These are phyloP conservation scores for Hemileia vastatrix DNA, from an alignment of 1,284 basidiomycete genomes.

Conservation along the genomic window DNA sequence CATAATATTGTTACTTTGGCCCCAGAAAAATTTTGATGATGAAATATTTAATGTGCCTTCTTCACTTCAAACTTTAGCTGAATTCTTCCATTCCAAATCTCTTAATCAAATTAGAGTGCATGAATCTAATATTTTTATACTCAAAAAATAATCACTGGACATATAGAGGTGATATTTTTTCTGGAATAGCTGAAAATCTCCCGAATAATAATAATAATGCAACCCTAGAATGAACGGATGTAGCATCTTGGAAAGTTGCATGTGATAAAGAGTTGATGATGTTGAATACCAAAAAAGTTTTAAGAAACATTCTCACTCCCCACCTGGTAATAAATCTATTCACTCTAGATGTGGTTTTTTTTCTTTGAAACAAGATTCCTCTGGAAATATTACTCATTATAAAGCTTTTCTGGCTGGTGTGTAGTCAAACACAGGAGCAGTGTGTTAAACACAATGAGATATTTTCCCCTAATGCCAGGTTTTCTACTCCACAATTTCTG, in stretches of 20 bases:
- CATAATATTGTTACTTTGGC: too few relatives aligned
- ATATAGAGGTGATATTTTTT: background rate
- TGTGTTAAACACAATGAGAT: background rate
- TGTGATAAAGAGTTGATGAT: background rate
- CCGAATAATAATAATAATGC: background rate
- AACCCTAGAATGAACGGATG: too few relatives aligned
- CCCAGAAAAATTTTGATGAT: too few relatives aligned
- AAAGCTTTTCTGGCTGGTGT: background rate
- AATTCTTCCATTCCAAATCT: too few relatives aligned
- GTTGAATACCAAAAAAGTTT: background rate
- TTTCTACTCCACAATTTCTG: too few relatives aligned
- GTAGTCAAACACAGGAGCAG: background rate
- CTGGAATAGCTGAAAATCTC: background rate
- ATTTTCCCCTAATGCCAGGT: background rate
- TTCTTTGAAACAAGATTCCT: background rate
- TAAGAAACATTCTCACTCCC: background rate
- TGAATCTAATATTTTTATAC: too few relatives aligned
- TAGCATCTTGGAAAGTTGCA: background rate
- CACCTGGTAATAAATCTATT: background rate
- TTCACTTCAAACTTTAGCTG: too few relatives aligned
- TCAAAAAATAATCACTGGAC: too few relatives aligned
- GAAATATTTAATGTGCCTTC: too few relatives aligned
- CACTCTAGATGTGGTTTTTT: conserved; percentile 3
- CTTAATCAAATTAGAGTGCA: too few relatives aligned
- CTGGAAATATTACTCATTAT: background rate